Base-by-base conservation (phyloP, 2,329 filamentous ascomycete species). In the Ophiostoma perfectum region DNA sequence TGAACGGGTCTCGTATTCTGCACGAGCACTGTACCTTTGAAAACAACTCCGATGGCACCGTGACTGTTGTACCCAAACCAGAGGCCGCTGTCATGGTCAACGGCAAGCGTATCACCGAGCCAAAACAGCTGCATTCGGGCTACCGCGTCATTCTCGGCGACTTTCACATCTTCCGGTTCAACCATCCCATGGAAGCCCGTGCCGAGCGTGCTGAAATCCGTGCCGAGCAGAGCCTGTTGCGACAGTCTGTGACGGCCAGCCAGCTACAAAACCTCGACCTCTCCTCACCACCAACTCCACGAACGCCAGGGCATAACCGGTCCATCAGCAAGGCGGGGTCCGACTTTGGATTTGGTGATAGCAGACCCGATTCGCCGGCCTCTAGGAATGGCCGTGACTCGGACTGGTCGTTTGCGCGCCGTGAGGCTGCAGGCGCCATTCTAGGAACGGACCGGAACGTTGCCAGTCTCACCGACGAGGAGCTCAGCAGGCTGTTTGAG, bases 11-110 rank as follows among this genome's bases (percentile, higher is more conserved):
- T 11, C 91, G 94, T 74, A 98, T 99, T 71, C 81, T 98, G 63
- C 88, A 92, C 70, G 90, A 97, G 66, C 95, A 99, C 78, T 99
- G 95, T 78, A 89, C 86, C 0, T 97, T 99, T 75, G 94, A 99
- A 72, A 97, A 99, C 75, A 80, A 78, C 39, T 81, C 90, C 4
- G 94, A 99, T 74, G 95, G 94, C 67, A 88, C 91, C 2, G 95
- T 99, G n/a, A 97, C 92, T 0, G 83, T 99, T 27, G 86, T 96
- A 44, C 95, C 95, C 0, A 89, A 86, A 70, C 92, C 96, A 74
- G 92, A 92, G n/a, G 95, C 95, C 0, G 92, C 93, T 11, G 92
- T 99, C 69, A 99, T 99, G 95, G 92, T 99, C 66, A 99, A 99
- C 75, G 95, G 95, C 69, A 86, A 94, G 72, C 90, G 93, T 18